Percentiles rank a stretch among this genome's conserved stretches.
phyloP scores from a whole-genome alignment of 2,329 filamentous ascomycete genomes.

The Lojkania enalia region DNA sequence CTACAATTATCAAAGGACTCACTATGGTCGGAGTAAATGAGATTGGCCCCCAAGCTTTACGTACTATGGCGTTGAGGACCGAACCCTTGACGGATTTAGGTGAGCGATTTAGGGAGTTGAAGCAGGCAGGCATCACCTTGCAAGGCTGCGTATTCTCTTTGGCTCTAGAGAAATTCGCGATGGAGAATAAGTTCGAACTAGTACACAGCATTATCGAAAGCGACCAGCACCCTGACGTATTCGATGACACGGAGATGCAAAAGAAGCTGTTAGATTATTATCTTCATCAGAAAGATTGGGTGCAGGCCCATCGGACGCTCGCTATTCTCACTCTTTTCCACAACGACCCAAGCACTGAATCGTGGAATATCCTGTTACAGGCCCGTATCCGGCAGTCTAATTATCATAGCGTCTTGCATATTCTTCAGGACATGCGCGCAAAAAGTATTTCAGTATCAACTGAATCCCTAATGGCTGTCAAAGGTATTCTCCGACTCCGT shows the following conservation, averaged over 20 bases:
- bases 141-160: constrained; percentile 66
- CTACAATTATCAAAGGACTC: constrained; percentile 71
- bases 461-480: constrained; percentile 50
- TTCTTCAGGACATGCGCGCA: constrained; percentile 56
- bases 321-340: constrained; percentile 55
- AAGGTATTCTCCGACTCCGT: constrained; percentile 45
- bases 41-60: constrained; percentile 76
- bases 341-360: constrained; percentile 40
- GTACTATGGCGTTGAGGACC: constrained; percentile 73
- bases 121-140: constrained; percentile 64
- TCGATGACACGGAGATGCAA: constrained; percentile 60
- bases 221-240: constrained; percentile 67
- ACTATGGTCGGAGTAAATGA: constrained; percentile 69
- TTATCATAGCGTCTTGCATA: constrained; percentile 30
- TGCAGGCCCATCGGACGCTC: constrained; percentile 59
- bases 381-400: constrained; percentile 38
- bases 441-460: constrained; percentile 48
- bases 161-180: constrained; percentile 66
- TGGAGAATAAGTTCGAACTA: constrained; percentile 56
- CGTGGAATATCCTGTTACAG: constrained; percentile 55
- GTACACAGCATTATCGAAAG: constrained; percentile 58
- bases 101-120: constrained; percentile 63
- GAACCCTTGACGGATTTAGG: constrained; percentile 59
- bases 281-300: constrained; percentile 55
- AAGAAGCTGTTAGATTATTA: constrained; percentile 56